Evolutionary conservation across 495 filamentous ascomycete species (phyloP).

Genomic region (Tuber melanosporum): DNA sequence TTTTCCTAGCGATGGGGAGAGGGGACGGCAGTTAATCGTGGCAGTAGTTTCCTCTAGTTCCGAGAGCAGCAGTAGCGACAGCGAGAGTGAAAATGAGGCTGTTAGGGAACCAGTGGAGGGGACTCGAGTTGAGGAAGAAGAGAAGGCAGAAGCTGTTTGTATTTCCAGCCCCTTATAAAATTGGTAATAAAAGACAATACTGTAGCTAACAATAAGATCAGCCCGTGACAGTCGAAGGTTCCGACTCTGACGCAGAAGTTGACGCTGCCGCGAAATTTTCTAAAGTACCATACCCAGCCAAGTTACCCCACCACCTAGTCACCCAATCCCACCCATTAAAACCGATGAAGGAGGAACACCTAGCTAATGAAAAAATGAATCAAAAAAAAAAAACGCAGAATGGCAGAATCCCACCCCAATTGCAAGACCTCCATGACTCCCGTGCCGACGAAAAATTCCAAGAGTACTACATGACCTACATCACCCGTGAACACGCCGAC

Average conservation of each 20-base stretch:
- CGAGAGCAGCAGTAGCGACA: slow-evolving; percentile 11
- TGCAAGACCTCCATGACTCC: slow-evolving; percentile 41
- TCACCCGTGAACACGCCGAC: slow-evolving; percentile 62
- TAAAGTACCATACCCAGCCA: neutral
- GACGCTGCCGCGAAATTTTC: neutral
- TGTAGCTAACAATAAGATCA: neutral
- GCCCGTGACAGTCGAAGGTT: neutral
- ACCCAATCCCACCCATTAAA: neutral
- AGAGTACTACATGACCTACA: slow-evolving; percentile 57
- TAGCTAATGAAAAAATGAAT: slow-evolving; percentile 8
- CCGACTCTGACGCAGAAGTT: neutral
- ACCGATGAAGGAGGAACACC: neutral
- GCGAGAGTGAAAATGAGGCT: slow-evolving; percentile 26
- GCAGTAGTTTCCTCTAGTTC: slow-evolving; percentile 2
- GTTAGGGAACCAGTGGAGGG: neutral
- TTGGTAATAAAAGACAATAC: neutral
- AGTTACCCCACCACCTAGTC: neutral
- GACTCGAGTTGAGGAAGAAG: neutral
- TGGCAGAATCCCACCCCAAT: slow-evolving; percentile 30
- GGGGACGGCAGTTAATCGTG: neutral
- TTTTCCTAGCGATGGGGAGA: neutral
- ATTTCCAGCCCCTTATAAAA: neutral
- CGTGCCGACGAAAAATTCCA: slow-evolving; percentile 50
- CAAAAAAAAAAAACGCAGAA: slow-evolving; percentile 20
- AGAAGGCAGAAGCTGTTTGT: neutral